Evolutionary conservation across 768 basidiomycete species (phyloP), one percentile per base, ranked within the genome.

Genomic region (Auricularia auricula-judae): DNA sequence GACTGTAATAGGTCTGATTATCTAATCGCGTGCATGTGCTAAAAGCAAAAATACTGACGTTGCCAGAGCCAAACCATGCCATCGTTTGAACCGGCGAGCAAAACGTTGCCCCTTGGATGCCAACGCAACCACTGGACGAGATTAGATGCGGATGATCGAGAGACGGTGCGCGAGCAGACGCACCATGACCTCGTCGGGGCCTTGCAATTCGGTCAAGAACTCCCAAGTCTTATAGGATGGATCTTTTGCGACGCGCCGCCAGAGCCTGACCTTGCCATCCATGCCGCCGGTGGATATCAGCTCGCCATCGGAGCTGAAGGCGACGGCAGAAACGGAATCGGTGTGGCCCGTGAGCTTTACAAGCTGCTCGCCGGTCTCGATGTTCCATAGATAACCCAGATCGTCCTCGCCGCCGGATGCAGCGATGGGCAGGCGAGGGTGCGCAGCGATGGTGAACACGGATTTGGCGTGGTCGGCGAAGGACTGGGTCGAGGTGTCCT

Each of bases 21-120:
- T 42, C 39, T 42, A 64, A 61, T 58, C 63, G 64, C 36, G 65
- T 59, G 29, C 35, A 58, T 14, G 2, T 67, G 62, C 35, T 23
- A 44, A 51, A 33, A 60, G 56, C 23, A 59, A 62, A 58, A 63
- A 21, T n/a, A 76, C 88, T 69, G 74, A 97, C 96, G 77, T 79
- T 98, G 93, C 94, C 94, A 99, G 68, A 99, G 78, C 97, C 97
- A 99, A 33, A 93, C 85, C 0, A 91, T 96, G 5, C 88, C 83
- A 74, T 98, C 96, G 68, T 96, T 92, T 7, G 91, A 89, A 51
- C 97, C 97, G 1, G 91, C 93, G 3, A 98, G 81, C 0, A 99
- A 81, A 2, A 96, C 88, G 44, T 79, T 76, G 4, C 95, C 97
- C 73, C 87, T 95, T 0, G 97, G 97, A 79, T 99, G 97, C 96